Percentiles rank a stretch among this genome's conserved stretches.
Evolutionary conservation across 2,329 filamentous ascomycete genomes (phyloP).

Genomic region (Fusarium duplospermum): DNA sequence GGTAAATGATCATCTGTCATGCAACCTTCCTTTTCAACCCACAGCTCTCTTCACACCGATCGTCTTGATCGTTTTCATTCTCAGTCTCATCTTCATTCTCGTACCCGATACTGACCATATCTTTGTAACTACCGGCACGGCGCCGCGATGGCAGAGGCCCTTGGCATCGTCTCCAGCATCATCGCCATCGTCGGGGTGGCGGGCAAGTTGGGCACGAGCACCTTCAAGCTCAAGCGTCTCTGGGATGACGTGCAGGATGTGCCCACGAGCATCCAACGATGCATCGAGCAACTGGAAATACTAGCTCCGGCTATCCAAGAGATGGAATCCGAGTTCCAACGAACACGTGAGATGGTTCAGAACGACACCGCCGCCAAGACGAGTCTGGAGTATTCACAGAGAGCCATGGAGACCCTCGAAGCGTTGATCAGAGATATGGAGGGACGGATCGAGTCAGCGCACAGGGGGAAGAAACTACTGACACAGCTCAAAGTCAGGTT

Average conservation of each 20-base stretch:
- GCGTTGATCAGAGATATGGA: slow-evolving; percentile 4
- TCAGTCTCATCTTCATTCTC: not conserved
- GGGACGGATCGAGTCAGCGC: not conserved
- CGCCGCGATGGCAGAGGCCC: slow-evolving; percentile 24
- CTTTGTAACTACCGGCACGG: not conserved
- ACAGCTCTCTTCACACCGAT: not conserved
- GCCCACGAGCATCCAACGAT: not conserved
- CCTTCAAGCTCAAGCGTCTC: slow-evolving; percentile 17
- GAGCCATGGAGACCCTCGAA: slow-evolving; percentile 7
- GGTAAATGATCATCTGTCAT: not conserved
- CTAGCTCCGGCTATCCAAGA: not conserved
- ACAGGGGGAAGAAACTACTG: not conserved
- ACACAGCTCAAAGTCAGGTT: slow-evolving; percentile 10
- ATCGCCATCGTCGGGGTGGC: slow-evolving; percentile 30
- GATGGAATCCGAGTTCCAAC: slow-evolving; percentile 14
- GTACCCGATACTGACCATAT: rapidly evolving
- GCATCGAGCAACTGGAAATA: slow-evolving; percentile 10
- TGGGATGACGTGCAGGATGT: slow-evolving; percentile 33
- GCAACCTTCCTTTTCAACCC: not conserved
- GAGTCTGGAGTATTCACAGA: slow-evolving; percentile 17
- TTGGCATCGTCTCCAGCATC: slow-evolving; percentile 23
- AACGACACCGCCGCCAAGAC: not conserved
- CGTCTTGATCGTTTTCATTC: not conserved
- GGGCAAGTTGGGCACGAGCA: slow-evolving; percentile 22
- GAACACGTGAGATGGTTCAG: not conserved